Percentiles rank a stretch among this genome's conserved stretches.
Conservation (phyloP, 2,329 filamentous ascomycete species). For the Epichloe gansuensis region DNA sequence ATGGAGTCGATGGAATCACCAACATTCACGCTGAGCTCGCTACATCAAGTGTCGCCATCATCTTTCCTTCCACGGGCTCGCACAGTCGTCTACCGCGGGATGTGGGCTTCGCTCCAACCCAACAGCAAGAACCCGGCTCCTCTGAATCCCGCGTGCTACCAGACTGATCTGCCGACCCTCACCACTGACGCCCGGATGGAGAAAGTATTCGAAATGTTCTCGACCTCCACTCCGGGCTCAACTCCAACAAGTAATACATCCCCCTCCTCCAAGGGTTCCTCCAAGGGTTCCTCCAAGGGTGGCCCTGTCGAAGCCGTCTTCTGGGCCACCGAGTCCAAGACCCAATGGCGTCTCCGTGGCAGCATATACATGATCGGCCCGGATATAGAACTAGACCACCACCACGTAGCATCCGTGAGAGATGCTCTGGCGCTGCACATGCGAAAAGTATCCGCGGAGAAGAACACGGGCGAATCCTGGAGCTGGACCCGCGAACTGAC, state of each 20-base stretch:
- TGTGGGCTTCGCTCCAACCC: slow-evolving; percentile 62
- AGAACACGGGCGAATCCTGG: slow-evolving; percentile 39
- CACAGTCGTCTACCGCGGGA: slow-evolving; percentile 74
- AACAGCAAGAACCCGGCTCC: slow-evolving; percentile 63
- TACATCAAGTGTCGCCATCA: slow-evolving; percentile 25
- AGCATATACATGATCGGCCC: slow-evolving; percentile 61
- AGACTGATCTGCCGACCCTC: slow-evolving; percentile 68
- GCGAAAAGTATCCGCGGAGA: slow-evolving; percentile 26
- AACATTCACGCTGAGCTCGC: slow-evolving; percentile 38
- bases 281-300: slow-evolving; percentile 40
- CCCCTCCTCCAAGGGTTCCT: neutral
- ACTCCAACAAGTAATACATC: too few species aligned
- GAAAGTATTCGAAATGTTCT: slow-evolving; percentile 60
- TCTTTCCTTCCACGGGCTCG: slow-evolving; percentile 46
- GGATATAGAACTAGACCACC: slow-evolving; percentile 42
- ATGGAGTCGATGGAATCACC: slow-evolving; percentile 34
- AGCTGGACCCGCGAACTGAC: slow-evolving; percentile 71
- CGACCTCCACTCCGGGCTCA: slow-evolving; percentile 28
- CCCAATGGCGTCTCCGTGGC: slow-evolving; percentile 79
- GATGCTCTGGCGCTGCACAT: slow-evolving; percentile 50
- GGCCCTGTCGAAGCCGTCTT: slow-evolving; percentile 71
- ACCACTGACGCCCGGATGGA: slow-evolving; percentile 84
- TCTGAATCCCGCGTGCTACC: slow-evolving; percentile 55
- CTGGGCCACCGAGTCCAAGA: slow-evolving; percentile 59
- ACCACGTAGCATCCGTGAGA: slow-evolving; percentile 36